Evolutionary conservation across 2,329 filamentous ascomycete species (phyloP).

Genomic region (Talaromyces marneffei): DNA sequence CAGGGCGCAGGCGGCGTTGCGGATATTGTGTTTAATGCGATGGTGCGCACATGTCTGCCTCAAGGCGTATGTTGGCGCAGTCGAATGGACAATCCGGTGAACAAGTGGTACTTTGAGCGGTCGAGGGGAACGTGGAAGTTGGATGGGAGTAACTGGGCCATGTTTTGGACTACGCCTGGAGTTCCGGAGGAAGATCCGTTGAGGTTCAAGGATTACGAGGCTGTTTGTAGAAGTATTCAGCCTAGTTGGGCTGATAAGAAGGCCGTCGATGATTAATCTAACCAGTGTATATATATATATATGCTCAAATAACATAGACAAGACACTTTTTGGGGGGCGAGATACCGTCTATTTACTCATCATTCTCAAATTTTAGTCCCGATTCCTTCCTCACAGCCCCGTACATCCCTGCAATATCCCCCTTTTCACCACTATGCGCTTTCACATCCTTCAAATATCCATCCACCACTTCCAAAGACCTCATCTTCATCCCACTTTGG

Average conservation of each 20-base stretch:
- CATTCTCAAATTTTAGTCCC: conserved; percentile 46
- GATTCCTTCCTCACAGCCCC: conserved; percentile 69
- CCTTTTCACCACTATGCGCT: conserved; percentile 61
- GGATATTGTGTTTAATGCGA: conserved; percentile 92
- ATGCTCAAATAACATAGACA: too few species aligned
- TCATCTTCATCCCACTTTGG: conserved; percentile 56
- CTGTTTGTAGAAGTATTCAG: conserved; percentile 61
- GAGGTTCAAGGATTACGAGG: conserved; percentile 63
- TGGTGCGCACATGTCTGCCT: conserved; percentile 86
- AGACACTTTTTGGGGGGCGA: too few species aligned
- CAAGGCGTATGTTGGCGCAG: conserved; percentile 88
- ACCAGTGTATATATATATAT: neutral
- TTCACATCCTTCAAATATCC: conserved; percentile 64
- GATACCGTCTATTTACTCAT: too few species aligned
- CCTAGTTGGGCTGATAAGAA: conserved; percentile 45
- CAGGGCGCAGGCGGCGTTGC: conserved; percentile 91
- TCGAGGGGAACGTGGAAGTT: conserved; percentile 79
- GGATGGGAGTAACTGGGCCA: conserved; percentile 79
- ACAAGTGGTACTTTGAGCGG: conserved; percentile 98
- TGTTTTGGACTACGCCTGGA: conserved; percentile 91
- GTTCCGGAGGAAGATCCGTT: conserved; percentile 46
- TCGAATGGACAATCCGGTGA: conserved; percentile 85
- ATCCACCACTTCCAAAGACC: conserved; percentile 62
- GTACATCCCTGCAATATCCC: conserved; percentile 79
- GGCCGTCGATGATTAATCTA: conserved; percentile 48